Percentiles rank a stretch among this genome's conserved stretches.
phyloP scores from a whole-genome alignment of 257 asterid species.

The Euphrasia confusa region DNA sequence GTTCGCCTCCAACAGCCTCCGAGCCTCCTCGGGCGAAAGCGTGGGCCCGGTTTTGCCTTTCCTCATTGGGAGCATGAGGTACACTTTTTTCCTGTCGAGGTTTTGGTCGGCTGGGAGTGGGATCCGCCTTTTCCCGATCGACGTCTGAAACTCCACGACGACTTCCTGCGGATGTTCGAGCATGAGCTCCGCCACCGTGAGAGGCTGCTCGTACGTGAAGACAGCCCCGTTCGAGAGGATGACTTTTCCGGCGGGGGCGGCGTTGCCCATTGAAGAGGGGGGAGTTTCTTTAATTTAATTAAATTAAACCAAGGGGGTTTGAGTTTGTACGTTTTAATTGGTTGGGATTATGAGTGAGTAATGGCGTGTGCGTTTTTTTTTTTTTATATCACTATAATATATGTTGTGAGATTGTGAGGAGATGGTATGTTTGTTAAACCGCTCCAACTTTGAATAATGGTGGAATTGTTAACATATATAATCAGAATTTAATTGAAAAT shows the following conservation, averaged over 20 bases:
- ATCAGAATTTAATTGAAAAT: too few relatives aligned
- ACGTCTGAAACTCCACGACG: slow-evolving; percentile 58
- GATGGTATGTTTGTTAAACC: slow-evolving; percentile 68
- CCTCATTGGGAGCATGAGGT: slow-evolving; percentile 55
- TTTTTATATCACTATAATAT: slow-evolving; percentile 5
- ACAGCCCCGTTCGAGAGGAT: slow-evolving; percentile 56
- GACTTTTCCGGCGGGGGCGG: slow-evolving; percentile 43
- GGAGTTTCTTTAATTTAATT: too few relatives aligned
- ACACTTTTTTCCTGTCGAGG: slow-evolving; percentile 56
- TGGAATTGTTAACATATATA: not conserved
- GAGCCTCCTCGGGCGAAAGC: slow-evolving; percentile 52
- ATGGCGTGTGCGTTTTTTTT: slow-evolving; percentile 35
- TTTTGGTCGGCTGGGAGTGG: slow-evolving; percentile 73
- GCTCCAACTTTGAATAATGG: slow-evolving; percentile 62
- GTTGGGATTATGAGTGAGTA: too few relatives aligned
- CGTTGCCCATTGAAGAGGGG: not conserved
- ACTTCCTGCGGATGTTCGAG: slow-evolving; percentile 67
- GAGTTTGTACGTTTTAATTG: too few relatives aligned
- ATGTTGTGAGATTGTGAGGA: slow-evolving; percentile 12
- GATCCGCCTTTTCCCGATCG: slow-evolving; percentile 32
- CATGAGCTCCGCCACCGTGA: slow-evolving; percentile 86
- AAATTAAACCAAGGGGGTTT: too few relatives aligned
- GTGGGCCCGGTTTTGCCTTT: slow-evolving; percentile 42
- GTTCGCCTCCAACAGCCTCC: slow-evolving; percentile 31
- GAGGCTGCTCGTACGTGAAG: slow-evolving; percentile 42